Conservation (phyloP, 2,329 filamentous ascomycete genomes). For the Xylariaceae sp. region DNA sequence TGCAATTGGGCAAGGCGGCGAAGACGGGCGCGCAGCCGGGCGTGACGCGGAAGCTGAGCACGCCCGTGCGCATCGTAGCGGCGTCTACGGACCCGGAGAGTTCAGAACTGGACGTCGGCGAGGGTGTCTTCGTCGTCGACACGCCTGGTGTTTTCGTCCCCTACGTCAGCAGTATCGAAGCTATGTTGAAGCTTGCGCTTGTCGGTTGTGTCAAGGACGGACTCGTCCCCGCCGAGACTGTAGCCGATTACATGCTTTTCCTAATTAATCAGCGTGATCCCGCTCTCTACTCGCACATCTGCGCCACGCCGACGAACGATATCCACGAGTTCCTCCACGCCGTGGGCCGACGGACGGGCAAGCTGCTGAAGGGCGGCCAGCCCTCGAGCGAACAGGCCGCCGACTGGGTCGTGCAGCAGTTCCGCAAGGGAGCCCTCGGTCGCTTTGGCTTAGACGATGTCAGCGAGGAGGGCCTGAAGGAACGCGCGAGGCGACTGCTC, state of each 20-base stretch:
- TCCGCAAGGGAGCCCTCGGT: constrained; percentile 72
- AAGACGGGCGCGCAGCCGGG: constrained; percentile 82
- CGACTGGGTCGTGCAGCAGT: constrained; percentile 74
- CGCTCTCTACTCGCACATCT: constrained; percentile 56
- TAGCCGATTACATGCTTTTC: constrained; percentile 88
- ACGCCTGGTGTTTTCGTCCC: constrained; percentile 95
- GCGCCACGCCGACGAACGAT: constrained; percentile 70
- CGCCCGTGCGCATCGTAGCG: constrained; percentile 68
- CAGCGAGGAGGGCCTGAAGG: constrained; percentile 13
- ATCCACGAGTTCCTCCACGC: constrained; percentile 64
- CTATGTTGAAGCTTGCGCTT: constrained; percentile 92
- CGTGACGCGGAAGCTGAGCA: constrained; percentile 78
- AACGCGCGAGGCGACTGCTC: constrained; percentile 10
- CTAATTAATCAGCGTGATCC: constrained; percentile 68
- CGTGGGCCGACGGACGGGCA: constrained; percentile 69
- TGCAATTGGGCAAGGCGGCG: constrained; percentile 61
- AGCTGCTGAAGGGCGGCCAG: constrained; percentile 66
- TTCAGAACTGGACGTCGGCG: constrained; percentile 35
- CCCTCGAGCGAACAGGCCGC: constrained; percentile 69
- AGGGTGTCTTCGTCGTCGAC: constrained; percentile 78
- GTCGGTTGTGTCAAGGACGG: constrained; percentile 88
- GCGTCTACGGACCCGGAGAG: constrained; percentile 2
- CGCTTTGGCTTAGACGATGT: constrained; percentile 76
- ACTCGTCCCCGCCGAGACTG: constrained; percentile 67
- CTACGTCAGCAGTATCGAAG: constrained; percentile 75